Evolutionary conservation across 2,329 filamentous ascomycete species (phyloP).

Genomic region (Colletotrichum melonis): DNA sequence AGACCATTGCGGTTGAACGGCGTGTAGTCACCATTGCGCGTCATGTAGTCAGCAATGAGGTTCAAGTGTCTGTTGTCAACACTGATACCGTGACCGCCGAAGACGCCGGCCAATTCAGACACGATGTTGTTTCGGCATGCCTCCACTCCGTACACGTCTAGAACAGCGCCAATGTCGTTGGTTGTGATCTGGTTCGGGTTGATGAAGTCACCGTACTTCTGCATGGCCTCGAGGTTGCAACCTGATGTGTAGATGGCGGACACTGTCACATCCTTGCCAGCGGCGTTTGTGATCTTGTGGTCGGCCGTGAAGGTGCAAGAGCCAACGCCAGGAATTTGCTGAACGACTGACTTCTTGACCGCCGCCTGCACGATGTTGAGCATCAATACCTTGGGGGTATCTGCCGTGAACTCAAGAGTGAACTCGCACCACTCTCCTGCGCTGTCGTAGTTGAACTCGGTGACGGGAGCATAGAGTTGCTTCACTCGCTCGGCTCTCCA

Average conservation of each 20-base stretch:
- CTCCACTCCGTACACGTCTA: slow-evolving; percentile 91
- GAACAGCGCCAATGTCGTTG: slow-evolving; percentile 90
- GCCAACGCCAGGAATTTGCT: slow-evolving; percentile 83
- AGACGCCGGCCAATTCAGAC: slow-evolving; percentile 85
- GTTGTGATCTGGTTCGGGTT: slow-evolving; percentile 88
- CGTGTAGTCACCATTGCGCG: slow-evolving; percentile 87
- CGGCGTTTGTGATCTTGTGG: slow-evolving; percentile 63
- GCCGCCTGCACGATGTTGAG: slow-evolving; percentile 89
- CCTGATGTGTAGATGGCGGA: slow-evolving; percentile 81
- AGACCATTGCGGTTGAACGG: slow-evolving; percentile 94
- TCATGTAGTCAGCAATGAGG: slow-evolving; percentile 98
- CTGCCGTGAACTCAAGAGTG: slow-evolving; percentile 83
- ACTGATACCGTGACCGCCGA: slow-evolving; percentile 88
- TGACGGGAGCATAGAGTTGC: slow-evolving; percentile 73
- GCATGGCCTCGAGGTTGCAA: slow-evolving; percentile 91
- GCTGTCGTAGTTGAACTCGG: slow-evolving; percentile 84
- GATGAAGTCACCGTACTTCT: slow-evolving; percentile 85
- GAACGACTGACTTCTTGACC: slow-evolving; percentile 82
- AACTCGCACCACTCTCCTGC: slow-evolving; percentile 82
- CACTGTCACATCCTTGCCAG: slow-evolving; percentile 61
- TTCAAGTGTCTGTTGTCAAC: slow-evolving; percentile 95
- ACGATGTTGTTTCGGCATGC: slow-evolving; percentile 90
- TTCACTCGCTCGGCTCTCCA: slow-evolving; percentile 72
- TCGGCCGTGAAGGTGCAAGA: slow-evolving; percentile 75
- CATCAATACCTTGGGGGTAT: slow-evolving; percentile 91